Percentiles rank a stretch among this genome's conserved stretches.
Evolutionary conservation across 1,139 yeast genomes (phyloP).

Genomic region (Geotrichum aggregatum): DNA sequence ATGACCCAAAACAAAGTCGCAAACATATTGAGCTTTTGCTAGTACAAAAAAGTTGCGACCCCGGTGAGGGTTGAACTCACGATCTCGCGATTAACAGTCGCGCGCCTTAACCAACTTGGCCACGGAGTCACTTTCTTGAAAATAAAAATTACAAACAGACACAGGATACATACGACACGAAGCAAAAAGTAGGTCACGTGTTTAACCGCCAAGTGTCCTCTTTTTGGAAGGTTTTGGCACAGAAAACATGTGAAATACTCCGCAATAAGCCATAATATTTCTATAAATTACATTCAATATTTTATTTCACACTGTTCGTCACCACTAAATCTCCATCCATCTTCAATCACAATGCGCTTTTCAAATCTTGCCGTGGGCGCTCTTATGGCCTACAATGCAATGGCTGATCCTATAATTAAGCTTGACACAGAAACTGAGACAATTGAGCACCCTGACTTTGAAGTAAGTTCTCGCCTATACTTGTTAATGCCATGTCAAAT

Average conservation of each 20-base stretch:
- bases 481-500: too few species aligned
- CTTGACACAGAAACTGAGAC: slow-evolving; percentile 3
- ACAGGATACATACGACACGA: too few species aligned
- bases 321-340: background rate
- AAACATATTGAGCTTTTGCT: too few species aligned
- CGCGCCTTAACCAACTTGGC: slow-evolving; percentile 57
- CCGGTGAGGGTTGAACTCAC: slow-evolving; percentile 17
- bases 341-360: slow-evolving; percentile 14
- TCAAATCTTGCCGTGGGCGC: slow-evolving; percentile 17
- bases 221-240: background rate
- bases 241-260: too few species aligned
- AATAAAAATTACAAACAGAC: too few species aligned
- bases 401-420: slow-evolving; percentile 5
- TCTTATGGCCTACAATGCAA: slow-evolving; percentile 14
- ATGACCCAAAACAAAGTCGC: too few species aligned
- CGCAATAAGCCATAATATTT: background rate
- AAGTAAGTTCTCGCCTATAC: slow-evolving; percentile 8
- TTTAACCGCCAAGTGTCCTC: background rate
- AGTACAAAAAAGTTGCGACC: slow-evolving; percentile 11
- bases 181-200: too few species aligned
- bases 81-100: slow-evolving; percentile 45
- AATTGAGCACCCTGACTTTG: slow-evolving; percentile 16
- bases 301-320: background rate
- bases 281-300: background rate
- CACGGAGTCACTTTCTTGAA: slow-evolving; percentile 50